A percentile compares a stretch with the other conserved stretches of the same genome.
These are phyloP conservation scores for Tilletia indica DNA, from an alignment of 1,284 basidiomycete genomes.

Conservation along the genomic window DNA sequence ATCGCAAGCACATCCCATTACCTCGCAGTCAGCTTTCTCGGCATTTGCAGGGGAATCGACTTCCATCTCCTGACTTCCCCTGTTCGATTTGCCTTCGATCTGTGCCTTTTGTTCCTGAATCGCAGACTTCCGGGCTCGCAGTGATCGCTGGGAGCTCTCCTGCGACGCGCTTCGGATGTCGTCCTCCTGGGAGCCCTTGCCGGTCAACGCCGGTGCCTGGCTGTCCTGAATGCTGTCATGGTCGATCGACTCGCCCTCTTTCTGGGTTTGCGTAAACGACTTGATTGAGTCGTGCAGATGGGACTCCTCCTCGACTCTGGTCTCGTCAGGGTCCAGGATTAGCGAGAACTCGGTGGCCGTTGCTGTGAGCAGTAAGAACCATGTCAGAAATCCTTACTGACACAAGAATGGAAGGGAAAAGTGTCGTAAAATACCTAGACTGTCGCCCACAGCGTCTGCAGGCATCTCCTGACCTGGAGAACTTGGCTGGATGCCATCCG, in stretches of 20 bases:
- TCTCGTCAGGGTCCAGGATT: not conserved
- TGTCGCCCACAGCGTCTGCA: too few species aligned
- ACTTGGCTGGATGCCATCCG: too few species aligned
- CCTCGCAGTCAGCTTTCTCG: not conserved
- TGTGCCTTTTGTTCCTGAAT: not conserved
- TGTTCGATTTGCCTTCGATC: not conserved
- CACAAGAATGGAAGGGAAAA: too few species aligned
- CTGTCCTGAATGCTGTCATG: constrained; percentile 9
- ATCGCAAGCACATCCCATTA: constrained; percentile 18
- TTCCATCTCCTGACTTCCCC: not conserved
- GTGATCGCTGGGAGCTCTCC: not conserved
- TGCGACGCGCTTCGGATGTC: not conserved
- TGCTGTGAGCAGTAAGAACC: not conserved
- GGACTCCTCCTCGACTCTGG: not conserved
- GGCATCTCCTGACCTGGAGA: too few species aligned
- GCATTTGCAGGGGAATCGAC: not conserved
- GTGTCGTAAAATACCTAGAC: too few species aligned
- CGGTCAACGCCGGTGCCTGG: not conserved
- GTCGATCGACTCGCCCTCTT: not conserved
- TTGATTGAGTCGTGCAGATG: not conserved
- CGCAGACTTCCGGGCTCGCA: not conserved
- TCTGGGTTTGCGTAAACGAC: not conserved
- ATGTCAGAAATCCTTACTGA: too few species aligned
- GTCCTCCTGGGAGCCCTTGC: not conserved
- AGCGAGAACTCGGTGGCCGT: not conserved